phyloP scores from a whole-genome alignment of 225 moss, liverwort and hornwort genomes.

The Takakia lepidozioides region DNA sequence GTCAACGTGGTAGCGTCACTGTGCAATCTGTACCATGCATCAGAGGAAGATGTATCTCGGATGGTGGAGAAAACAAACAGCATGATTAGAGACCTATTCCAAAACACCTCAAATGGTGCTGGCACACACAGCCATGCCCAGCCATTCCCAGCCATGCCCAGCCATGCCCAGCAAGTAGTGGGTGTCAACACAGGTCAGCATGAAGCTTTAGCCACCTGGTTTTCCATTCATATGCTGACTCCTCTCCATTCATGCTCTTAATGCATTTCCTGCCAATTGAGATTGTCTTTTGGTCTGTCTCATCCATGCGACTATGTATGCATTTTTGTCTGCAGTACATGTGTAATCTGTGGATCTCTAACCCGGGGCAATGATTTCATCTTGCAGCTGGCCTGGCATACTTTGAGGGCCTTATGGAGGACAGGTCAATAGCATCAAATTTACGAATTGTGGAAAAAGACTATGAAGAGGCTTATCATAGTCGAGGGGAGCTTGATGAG shows the following conservation, averaged over 20 bases:
- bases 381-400: slow-evolving; percentile 75
- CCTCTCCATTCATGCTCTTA: no score
- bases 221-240: no score
- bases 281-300: no score
- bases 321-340: no score
- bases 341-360: no score
- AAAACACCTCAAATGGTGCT: slow-evolving; percentile 46
- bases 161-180: slow-evolving; percentile 63
- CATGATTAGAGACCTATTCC: slow-evolving; percentile 64
- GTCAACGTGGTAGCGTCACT: slow-evolving; percentile 83
- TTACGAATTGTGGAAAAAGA: slow-evolving; percentile 65
- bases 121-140: slow-evolving; percentile 53
- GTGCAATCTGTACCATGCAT: slow-evolving; percentile 73
- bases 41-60: slow-evolving; percentile 75
- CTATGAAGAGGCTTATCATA: slow-evolving; percentile 76
- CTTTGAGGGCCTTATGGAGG: slow-evolving; percentile 89
- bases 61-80: slow-evolving; percentile 66
- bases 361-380: no score
- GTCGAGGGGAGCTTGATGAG: slow-evolving; percentile 87
- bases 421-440: slow-evolving; percentile 52
- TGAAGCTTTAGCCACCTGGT: neutral
- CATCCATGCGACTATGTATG: no score
- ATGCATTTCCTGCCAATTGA: no score
- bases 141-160: no score
- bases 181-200: slow-evolving; percentile 75